Evolutionary conservation across 495 filamentous ascomycete genomes (phyloP).

Genomic region (Articulospora tetracladia): DNA sequence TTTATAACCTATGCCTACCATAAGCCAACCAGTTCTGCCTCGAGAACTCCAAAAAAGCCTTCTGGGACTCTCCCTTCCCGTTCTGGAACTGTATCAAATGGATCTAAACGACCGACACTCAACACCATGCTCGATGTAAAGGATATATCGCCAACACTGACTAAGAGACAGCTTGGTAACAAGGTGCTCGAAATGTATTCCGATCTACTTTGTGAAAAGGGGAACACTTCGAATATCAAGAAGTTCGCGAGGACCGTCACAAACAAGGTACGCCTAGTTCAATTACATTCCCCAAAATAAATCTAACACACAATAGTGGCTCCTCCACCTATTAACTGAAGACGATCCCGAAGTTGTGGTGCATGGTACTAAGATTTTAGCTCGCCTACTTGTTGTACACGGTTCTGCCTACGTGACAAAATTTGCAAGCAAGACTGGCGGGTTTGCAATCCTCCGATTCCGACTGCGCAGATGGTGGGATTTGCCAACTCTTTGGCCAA

Average conservation of each 20-base stretch:
- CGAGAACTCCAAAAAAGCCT: constrained; percentile 46
- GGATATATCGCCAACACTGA: constrained; percentile 29
- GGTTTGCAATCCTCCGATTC: constrained; percentile 78
- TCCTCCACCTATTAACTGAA: constrained; percentile 88
- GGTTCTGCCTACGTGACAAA: constrained; percentile 77
- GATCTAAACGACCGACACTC: constrained; percentile 29
- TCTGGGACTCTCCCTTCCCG: constrained; percentile 36
- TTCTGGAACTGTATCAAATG: constrained; percentile 26
- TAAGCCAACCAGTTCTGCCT: constrained; percentile 46
- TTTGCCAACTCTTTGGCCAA: constrained; percentile 77
- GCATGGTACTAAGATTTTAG: constrained; percentile 77
- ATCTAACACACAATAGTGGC: constrained; percentile 65
- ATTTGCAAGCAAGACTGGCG: constrained; percentile 79
- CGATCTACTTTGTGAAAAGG: constrained; percentile 73
- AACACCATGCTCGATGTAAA: constrained; percentile 21
- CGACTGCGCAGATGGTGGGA: constrained; percentile 88
- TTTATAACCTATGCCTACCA: constrained; percentile 93
- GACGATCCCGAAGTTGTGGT: constrained; percentile 79
- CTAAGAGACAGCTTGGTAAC: constrained; percentile 62
- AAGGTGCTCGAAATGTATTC: constrained; percentile 78
- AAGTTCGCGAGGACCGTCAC: constrained; percentile 95
- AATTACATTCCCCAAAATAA: neutral
- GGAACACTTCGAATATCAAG: constrained; percentile 61
- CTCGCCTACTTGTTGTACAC: constrained; percentile 77
- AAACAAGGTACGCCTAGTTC: constrained; percentile 70